These are phyloP conservation scores for Vigna hirtella DNA, from an alignment of 306 rosid genomes.

Conservation along the genomic window DNA sequence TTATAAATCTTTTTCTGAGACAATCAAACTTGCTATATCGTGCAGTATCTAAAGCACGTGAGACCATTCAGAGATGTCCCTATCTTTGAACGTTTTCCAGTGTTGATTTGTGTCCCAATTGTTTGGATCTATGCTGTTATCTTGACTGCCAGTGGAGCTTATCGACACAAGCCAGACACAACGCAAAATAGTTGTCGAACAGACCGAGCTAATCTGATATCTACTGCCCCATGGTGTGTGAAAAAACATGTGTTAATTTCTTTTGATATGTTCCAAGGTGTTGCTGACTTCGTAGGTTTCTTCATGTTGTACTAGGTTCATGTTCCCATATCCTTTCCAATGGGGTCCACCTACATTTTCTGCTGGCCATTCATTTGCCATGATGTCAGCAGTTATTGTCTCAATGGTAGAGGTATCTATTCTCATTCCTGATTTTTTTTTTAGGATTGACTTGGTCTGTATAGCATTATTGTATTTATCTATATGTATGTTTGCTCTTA, in stretches of 20 bases:
- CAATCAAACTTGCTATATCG: conserved; percentile 33
- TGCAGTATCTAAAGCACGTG: conserved; percentile 97
- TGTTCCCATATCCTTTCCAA: conserved; percentile 94
- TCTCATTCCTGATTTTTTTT: conserved; percentile 12
- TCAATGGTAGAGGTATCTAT: conserved; percentile 96
- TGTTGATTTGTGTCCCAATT: conserved; percentile 78
- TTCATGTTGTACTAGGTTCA: conserved; percentile 67
- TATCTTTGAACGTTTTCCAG: conserved; percentile 91
- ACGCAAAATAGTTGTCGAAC: conserved; percentile 89
- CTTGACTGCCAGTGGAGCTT: conserved; percentile 95
- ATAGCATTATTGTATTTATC: not conserved
- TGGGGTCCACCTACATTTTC: conserved; percentile 99
- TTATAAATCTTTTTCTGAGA: conserved; percentile 12
- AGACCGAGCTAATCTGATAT: conserved; percentile 82
- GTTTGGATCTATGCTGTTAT: conserved; percentile 89
- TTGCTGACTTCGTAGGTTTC: conserved; percentile 34
- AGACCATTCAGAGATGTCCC: conserved; percentile 84
- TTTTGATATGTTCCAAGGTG: conserved; percentile 1
- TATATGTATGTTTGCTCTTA: conserved; percentile 2
- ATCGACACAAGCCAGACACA: conserved; percentile 51
- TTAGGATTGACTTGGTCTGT: not conserved
- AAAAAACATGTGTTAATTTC: conserved; percentile 26
- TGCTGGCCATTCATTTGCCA: conserved; percentile 96
- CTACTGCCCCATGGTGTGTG: conserved; percentile 88
- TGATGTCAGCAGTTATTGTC: conserved; percentile 94